These are phyloP conservation scores for Stevia rebaudiana DNA, from an alignment of 140 eudicot species.

Conservation along the genomic window DNA sequence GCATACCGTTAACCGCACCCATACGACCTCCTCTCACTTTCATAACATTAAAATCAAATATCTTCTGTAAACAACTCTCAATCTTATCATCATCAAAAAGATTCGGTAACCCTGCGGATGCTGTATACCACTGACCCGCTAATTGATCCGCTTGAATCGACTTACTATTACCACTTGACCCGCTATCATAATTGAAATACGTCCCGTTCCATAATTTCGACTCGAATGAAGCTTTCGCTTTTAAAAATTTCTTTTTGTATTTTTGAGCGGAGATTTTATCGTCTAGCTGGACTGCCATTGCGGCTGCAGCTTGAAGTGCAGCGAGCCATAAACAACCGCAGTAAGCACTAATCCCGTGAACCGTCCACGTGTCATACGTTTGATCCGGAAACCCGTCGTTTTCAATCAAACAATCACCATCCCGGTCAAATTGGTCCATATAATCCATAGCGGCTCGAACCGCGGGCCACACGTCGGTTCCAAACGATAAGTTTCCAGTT, in stretches of 20 bases:
- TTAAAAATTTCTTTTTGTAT: conserved; percentile 57
- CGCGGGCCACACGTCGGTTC: conserved; percentile 91
- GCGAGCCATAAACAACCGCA: conserved; percentile 95
- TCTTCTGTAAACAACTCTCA: conserved; percentile 57
- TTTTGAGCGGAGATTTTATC: conserved; percentile 65
- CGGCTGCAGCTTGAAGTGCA: conserved; percentile 94
- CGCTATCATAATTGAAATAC: conserved; percentile 88
- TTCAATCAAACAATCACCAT: conserved; percentile 69
- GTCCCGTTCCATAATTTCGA: conserved; percentile 81
- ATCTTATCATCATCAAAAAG: conserved; percentile 70
- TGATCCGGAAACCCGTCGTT: conserved; percentile 97
- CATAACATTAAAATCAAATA: conserved; percentile 86
- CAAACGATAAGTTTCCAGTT: conserved; percentile 72
- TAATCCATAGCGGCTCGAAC: conserved; percentile 95
- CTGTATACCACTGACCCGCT: conserved; percentile 96
- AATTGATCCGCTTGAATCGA: conserved; percentile 92
- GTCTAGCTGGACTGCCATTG: conserved; percentile 86
- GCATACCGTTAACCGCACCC: conserved; percentile 99
- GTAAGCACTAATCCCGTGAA: conserved; percentile 90
- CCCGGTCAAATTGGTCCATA: conserved; percentile 90
- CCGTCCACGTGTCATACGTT: conserved; percentile 97
- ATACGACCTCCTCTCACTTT: conserved; percentile 82
- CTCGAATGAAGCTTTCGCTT: conserved; percentile 62
- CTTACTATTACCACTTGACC: conserved; percentile 83
- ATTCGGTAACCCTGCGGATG: conserved; percentile 76